Conservation (phyloP, 2,329 filamentous ascomycete genomes). For the Thelonectria discophora region DNA sequence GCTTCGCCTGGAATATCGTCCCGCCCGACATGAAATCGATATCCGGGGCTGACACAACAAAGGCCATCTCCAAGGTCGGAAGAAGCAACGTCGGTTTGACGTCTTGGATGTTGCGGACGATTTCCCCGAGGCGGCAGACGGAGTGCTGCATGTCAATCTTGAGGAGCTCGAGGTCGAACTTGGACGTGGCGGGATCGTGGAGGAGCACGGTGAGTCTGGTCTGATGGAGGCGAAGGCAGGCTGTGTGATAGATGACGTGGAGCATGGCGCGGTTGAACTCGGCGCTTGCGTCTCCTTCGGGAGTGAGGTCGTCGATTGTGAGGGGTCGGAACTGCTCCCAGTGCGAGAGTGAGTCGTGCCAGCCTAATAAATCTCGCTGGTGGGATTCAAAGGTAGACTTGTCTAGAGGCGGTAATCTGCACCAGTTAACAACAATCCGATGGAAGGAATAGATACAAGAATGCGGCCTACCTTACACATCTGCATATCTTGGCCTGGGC, state of each 20-base stretch:
- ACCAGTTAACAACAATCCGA: slow-evolving; percentile 42
- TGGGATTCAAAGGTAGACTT: slow-evolving; percentile 46
- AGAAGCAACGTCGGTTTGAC: background rate
- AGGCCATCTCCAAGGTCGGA: background rate
- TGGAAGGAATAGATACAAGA: slow-evolving; percentile 79
- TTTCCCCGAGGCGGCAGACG: background rate
- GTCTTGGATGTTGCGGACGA: background rate
- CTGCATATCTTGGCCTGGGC: slow-evolving; percentile 88
- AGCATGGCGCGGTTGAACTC: slow-evolving; percentile 81
- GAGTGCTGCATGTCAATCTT: slow-evolving; percentile 3
- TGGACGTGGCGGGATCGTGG: background rate
- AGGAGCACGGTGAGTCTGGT: slow-evolving; percentile 65
- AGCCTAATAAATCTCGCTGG: slow-evolving; percentile 77
- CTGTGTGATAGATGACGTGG: slow-evolving; percentile 92
- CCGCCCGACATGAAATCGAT: background rate
- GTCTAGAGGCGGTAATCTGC: slow-evolving; percentile 72
- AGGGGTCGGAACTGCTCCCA: slow-evolving; percentile 72
- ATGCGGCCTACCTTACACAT: slow-evolving; percentile 81
- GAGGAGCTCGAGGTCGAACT: background rate
- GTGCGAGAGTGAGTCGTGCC: slow-evolving; percentile 75
- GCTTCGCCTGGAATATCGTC: too few relatives aligned
- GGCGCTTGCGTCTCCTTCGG: slow-evolving; percentile 53
- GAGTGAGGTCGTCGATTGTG: slow-evolving; percentile 41
- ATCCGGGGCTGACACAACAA: background rate
- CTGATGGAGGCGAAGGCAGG: slow-evolving; percentile 85